phyloP scores from a whole-genome alignment of 2,329 filamentous ascomycete species.

The Epichloe uncinata region DNA sequence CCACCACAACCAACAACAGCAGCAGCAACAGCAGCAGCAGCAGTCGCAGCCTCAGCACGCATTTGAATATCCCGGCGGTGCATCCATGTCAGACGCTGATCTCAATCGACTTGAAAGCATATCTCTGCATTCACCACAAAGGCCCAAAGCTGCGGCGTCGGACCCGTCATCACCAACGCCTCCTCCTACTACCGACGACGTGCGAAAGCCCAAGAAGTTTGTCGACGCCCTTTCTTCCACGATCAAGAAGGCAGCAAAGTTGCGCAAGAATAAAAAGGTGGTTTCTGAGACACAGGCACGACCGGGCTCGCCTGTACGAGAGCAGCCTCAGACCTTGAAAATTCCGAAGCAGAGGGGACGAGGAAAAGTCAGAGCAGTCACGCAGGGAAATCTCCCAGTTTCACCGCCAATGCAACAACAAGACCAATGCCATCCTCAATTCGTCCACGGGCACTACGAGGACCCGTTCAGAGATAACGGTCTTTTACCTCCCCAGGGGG shows the following conservation, averaged over 20 bases:
- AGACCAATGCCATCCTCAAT: conserved; percentile 15
- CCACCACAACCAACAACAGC: background rate
- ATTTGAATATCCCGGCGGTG: conserved; percentile 16
- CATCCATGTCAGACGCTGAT: conserved; percentile 34
- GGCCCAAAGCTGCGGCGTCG: conserved; percentile 12
- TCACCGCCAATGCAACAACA: conserved; percentile 15
- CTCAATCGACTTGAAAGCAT: conserved; percentile 34
- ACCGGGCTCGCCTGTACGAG: conserved; percentile 19
- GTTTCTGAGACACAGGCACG: conserved; percentile 7
- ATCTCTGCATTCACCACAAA: conserved; percentile 27
- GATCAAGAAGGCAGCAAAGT: conserved; percentile 24
- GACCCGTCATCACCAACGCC: conserved; percentile 21
- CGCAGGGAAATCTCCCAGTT: conserved; percentile 9
- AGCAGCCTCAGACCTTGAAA: conserved; percentile 16
- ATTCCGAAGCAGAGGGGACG: conserved; percentile 20
- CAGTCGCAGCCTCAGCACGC: conserved; percentile 4
- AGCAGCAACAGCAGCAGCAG: conserved; percentile 6
- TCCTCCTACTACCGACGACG: conserved; percentile 15
- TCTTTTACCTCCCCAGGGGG: conserved; percentile 11
- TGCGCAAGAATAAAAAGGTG: conserved; percentile 19
- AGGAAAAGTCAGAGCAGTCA: conserved; percentile 10
- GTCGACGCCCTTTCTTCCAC: conserved; percentile 29
- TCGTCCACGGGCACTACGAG: conserved; percentile 24
- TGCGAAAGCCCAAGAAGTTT: conserved; percentile 25
- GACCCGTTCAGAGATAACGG: conserved; percentile 25